Percentiles rank a stretch among this genome's conserved stretches.
Conservation (phyloP, 345 rosid species). For the Kernera saxatilis region DNA sequence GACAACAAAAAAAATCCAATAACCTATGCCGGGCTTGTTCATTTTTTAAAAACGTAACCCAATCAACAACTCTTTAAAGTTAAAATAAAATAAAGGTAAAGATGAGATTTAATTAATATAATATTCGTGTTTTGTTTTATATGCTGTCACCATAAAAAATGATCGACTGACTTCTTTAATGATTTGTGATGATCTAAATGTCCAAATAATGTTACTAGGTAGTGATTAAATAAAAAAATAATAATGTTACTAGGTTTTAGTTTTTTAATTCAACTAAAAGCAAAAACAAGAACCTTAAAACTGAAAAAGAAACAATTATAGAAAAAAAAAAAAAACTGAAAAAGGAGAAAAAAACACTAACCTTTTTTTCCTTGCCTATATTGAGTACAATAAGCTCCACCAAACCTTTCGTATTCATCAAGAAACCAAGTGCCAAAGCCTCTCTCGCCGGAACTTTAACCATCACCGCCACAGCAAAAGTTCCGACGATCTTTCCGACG, state of each 20-base stretch:
- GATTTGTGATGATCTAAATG: neutral
- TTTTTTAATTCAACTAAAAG: neutral
- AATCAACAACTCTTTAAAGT: too few relatives aligned
- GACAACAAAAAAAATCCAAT: neutral
- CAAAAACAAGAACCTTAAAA: conserved; percentile 5
- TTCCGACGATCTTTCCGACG: conserved; percentile 70
- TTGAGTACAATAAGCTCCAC: conserved; percentile 94
- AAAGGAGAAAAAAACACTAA: conserved; percentile 14
- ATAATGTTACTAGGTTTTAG: neutral
- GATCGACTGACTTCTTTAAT: neutral
- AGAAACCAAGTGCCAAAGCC: conserved; percentile 62
- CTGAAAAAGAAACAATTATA: neutral
- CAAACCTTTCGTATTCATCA: conserved; percentile 91
- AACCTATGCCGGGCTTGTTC: neutral
- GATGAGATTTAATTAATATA: neutral
- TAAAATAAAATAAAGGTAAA: neutral
- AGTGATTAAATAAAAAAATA: too few relatives aligned
- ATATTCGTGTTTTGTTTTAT: neutral
- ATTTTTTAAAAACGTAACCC: neutral
- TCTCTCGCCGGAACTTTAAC: conserved; percentile 65
- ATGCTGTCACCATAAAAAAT: neutral
- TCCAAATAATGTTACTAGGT: neutral
- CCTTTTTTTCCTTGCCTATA: conserved; percentile 87
- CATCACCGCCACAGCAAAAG: conserved; percentile 63
- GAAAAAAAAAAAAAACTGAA: neutral